phyloP scores from a whole-genome alignment of 1,284 basidiomycete species.

The Heimioporus punctisporus region DNA sequence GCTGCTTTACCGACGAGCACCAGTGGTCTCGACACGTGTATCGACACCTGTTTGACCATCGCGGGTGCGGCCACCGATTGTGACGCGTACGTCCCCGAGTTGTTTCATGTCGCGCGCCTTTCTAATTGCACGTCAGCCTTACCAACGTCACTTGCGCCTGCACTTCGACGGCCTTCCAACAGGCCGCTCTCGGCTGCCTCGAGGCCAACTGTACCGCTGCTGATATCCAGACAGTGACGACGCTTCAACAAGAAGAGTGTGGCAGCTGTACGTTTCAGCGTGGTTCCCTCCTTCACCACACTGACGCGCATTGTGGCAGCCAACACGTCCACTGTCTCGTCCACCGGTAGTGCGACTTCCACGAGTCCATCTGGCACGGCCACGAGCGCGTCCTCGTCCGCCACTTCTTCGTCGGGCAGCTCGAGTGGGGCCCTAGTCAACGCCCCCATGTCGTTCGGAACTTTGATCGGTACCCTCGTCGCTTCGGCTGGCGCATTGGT shows the following conservation, averaged over 20 bases:
- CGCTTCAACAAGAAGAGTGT: slow-evolving; percentile 15
- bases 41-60: not conserved
- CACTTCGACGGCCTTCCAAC: slow-evolving; percentile 25
- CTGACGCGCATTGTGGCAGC: not conserved
- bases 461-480: slow-evolving; percentile 24
- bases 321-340: not conserved
- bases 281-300: not conserved
- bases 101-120: no score
- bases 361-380: not conserved
- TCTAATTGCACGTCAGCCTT: slow-evolving; percentile 13
- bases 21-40: slow-evolving; percentile 6
- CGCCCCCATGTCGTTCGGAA: slow-evolving; percentile 15
- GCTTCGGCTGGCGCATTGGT: slow-evolving; percentile 27
- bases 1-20: not conserved
- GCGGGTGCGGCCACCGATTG: slow-evolving; percentile 10
- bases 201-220: slow-evolving; percentile 9
- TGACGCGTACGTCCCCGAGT: slow-evolving; percentile 14
- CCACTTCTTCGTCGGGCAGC: not conserved
- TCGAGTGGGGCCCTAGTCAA: slow-evolving; percentile 16
- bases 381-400: not conserved
- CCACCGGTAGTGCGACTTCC: not conserved
- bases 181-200: slow-evolving; percentile 13
- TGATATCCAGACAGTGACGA: slow-evolving; percentile 7
- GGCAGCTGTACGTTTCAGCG: slow-evolving; percentile 4
- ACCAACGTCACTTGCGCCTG: slow-evolving; percentile 22